Conservation (phyloP, 169 alveolate genomes). For the Condylostoma magnum region DNA sequence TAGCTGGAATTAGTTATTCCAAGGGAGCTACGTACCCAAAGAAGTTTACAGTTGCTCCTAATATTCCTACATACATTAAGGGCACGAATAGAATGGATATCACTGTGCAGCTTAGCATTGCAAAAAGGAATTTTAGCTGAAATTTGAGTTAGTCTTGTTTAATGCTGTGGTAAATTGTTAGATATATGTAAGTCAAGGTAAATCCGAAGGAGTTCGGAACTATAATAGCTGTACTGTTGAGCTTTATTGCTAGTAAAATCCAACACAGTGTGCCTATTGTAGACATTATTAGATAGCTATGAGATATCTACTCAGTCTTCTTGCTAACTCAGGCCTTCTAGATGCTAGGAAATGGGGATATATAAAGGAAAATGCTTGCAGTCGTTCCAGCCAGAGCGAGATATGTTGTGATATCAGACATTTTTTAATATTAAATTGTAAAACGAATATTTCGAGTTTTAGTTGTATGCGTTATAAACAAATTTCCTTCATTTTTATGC, state of each 20-base stretch:
- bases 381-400: no score
- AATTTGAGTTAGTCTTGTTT: background rate
- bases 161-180: constrained; percentile 5
- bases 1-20: background rate
- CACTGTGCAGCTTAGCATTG: background rate
- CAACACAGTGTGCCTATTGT: no score
- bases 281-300: no score
- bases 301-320: no score
- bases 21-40: background rate
- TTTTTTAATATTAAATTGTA: no score
- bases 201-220: background rate
- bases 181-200: background rate
- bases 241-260: background rate
- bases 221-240: background rate
- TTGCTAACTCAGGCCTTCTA: no score
- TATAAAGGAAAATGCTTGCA: no score
- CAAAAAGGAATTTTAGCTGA: background rate
- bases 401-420: no score
- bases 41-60: background rate
- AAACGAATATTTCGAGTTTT: no score
- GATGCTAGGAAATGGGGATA: no score
- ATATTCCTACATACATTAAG: background rate
- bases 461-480: no score
- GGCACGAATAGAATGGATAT: background rate
- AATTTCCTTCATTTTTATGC: no score